phyloP scores from a whole-genome alignment of 306 rosid genomes.

The Nissolia schottii region DNA sequence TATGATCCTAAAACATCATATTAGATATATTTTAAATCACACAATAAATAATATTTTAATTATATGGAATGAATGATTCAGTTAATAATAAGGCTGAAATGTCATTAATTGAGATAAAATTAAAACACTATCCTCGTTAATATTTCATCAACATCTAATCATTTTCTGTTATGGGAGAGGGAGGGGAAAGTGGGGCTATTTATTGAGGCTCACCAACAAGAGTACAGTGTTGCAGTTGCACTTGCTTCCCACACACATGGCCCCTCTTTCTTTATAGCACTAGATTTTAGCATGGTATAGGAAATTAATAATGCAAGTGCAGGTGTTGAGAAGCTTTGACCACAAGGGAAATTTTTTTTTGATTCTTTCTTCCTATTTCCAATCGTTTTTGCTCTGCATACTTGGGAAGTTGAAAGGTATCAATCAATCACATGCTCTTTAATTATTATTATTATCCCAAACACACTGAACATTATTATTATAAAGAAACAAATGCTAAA shows the following conservation, averaged over 20 bases:
- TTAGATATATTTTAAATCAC: no score
- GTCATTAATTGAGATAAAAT: no score
- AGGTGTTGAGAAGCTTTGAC: constrained; percentile 33
- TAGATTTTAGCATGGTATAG: constrained; percentile 32
- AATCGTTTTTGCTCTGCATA: neutral
- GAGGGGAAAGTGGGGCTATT: constrained; percentile 19
- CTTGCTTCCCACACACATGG: constrained; percentile 44
- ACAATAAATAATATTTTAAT: no score
- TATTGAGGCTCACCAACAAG: constrained; percentile 36
- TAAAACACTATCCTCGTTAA: no score
- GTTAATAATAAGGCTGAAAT: no score
- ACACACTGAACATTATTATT: neutral
- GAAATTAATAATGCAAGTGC: constrained; percentile 39
- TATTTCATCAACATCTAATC: no score
- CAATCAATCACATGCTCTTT: constrained; percentile 7
- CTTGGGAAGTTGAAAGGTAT: constrained; percentile 11
- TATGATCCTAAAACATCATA: no score
- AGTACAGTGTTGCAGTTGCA: constrained; percentile 10
- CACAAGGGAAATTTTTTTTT: constrained; percentile 15
- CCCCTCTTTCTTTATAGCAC: constrained; percentile 28
- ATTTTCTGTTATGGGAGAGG: no score
- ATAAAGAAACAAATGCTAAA: constrained; percentile 15
- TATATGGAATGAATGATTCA: no score
- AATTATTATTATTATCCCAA: constrained; percentile 22
- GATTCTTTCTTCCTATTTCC: neutral